Percentiles rank a stretch among this genome's conserved stretches.
These are phyloP conservation scores for Saccharomyces hybrid DNA, from an alignment of 1,139 yeast species.

Conservation along the genomic window DNA sequence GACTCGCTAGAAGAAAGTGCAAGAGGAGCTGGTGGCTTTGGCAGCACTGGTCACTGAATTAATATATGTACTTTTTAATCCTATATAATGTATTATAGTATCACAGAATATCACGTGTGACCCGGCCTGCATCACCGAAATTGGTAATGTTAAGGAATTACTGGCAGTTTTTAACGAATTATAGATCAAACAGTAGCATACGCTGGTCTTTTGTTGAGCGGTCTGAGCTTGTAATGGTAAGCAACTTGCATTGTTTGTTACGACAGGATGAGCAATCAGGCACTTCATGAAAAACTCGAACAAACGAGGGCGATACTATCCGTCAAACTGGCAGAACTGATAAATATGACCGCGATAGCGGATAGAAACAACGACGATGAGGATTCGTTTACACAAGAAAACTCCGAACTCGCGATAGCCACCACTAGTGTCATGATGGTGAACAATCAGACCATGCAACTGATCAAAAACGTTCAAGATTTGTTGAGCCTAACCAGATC, in stretches of 20 bases:
- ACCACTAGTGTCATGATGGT: conserved; percentile 28
- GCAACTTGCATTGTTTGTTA: neutral
- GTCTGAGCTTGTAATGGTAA: neutral
- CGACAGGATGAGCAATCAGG: conserved; percentile 26
- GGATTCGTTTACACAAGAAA: conserved; percentile 7
- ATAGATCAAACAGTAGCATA: neutral
- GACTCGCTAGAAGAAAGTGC: conserved; percentile 56
- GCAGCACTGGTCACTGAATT: conserved; percentile 64
- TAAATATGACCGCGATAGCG: conserved; percentile 24
- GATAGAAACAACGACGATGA: conserved; percentile 13
- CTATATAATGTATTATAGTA: neutral
- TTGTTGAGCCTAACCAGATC: conserved; percentile 27
- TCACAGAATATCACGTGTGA: neutral
- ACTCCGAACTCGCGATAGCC: conserved; percentile 22
- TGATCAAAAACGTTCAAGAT: conserved; percentile 31
- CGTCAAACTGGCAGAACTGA: conserved; percentile 25
- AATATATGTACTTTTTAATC: neutral
- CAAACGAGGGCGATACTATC: conserved; percentile 28
- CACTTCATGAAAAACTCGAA: conserved; percentile 26
- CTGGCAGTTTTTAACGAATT: neutral
- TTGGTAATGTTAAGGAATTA: neutral
- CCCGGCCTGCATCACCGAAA: neutral
- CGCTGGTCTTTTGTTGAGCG: neutral
- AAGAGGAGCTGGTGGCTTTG: conserved; percentile 93
- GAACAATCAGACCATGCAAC: conserved; percentile 28